These are phyloP conservation scores for Heterobasidion irregulare DNA, from an alignment of 1,284 basidiomycete species.

Conservation along the genomic window DNA sequence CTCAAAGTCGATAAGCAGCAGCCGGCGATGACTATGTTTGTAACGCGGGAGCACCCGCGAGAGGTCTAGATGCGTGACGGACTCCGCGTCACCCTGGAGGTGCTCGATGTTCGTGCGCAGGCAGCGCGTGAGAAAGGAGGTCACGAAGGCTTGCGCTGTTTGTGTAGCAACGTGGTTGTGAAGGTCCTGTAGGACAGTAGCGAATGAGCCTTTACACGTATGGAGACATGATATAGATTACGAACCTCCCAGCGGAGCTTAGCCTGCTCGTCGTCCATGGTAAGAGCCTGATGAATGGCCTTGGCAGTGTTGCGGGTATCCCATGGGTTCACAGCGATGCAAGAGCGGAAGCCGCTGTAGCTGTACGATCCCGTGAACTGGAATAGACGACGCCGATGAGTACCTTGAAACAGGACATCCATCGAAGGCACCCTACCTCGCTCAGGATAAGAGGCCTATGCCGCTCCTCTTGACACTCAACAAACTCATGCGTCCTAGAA, in stretches of 20 bases:
- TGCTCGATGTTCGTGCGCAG: slow-evolving; percentile 67
- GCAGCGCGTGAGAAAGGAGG: slow-evolving; percentile 68
- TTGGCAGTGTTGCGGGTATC: slow-evolving; percentile 67
- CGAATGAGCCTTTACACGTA: background rate
- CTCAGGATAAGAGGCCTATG: slow-evolving; percentile 71
- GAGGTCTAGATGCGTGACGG: slow-evolving; percentile 45
- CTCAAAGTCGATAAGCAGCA: slow-evolving; percentile 77
- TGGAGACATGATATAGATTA: background rate
- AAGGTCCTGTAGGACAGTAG: slow-evolving; percentile 40
- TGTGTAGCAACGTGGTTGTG: slow-evolving; percentile 85
- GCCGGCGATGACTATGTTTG: slow-evolving; percentile 51
- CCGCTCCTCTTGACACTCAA: slow-evolving; percentile 70
- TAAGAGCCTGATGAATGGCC: slow-evolving; percentile 70
- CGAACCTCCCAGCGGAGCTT: slow-evolving; percentile 65
- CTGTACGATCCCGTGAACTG: slow-evolving; percentile 84
- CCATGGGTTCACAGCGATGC: slow-evolving; percentile 82
- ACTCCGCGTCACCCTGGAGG: slow-evolving; percentile 25
- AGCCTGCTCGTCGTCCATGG: slow-evolving; percentile 71
- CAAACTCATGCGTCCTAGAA: slow-evolving; percentile 64
- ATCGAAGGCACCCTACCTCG: slow-evolving; percentile 36
- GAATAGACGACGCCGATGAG: background rate
- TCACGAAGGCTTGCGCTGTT: slow-evolving; percentile 80
- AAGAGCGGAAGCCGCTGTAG: slow-evolving; percentile 79
- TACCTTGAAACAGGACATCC: background rate
- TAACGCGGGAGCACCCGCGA: slow-evolving; percentile 48